Evolutionary conservation across 2,329 filamentous ascomycete genomes (phyloP), one percentile per base, ranked within the genome.

Genomic region (Cryphonectria nitschkei): DNA sequence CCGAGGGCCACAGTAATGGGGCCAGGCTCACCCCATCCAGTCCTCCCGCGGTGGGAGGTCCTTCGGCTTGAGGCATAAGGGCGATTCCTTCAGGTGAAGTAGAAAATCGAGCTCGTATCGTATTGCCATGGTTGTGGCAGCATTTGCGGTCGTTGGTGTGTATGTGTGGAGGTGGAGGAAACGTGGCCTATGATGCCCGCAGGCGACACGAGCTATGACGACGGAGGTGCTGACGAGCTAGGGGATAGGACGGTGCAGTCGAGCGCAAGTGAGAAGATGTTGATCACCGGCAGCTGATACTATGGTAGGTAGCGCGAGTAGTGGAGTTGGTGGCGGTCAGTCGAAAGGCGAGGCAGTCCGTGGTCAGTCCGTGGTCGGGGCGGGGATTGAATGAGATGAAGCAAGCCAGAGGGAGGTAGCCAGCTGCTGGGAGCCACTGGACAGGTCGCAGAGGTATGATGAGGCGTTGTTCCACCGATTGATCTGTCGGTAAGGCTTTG

Each of bases 1-100:
- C 52, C 65, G 58, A 58, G 29, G 63, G 34, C 66, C 58, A 41
- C 39, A 64, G 22, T 68, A 65, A 58, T 65, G 32, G 32, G 29
- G 22, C 7, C 19, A n/a, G 16, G 60, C 88, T 79, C 85, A 97
- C 92, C 95, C 94, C 94, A 98, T 97, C 95, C 95, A 98, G 85
- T 97, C 93, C 83, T 97, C 94, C 74, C 92, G 88, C 37, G 94
- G 92, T 74, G 94, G 95, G 62, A 98, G 87, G 74, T 87, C 88
- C 74, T 91, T 84, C 63, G 95, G 95, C 82, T 93, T 97, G 76
- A 87, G 84, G 78, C 94, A 94, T 80, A 97, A 85, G 75, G 94
- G 94, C 74, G 95, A 98, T 72, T 92, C 86, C 81, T 91, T 89
- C 77, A 98, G 85, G 80, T 87, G 86, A 77, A 94, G 84, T 76